phyloP scores from a whole-genome alignment of 2,329 filamentous ascomycete genomes.

The Alternaria panax region DNA sequence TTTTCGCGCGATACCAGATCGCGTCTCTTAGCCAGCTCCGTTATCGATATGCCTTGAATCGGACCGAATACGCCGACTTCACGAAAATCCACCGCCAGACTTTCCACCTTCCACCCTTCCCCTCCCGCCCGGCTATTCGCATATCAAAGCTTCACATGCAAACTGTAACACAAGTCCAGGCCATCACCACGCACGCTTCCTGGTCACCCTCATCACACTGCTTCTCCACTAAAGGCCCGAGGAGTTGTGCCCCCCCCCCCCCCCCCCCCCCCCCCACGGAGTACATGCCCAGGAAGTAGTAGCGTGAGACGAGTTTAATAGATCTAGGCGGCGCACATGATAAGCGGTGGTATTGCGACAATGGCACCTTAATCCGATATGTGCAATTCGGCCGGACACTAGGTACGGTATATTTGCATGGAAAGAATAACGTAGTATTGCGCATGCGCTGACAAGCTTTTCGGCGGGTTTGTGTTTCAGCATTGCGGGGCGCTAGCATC shows the following conservation, averaged over 20 bases:
- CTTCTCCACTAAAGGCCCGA: background rate
- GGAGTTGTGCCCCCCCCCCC: background rate
- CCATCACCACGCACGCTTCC: background rate
- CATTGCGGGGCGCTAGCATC: background rate
- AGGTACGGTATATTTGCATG: background rate
- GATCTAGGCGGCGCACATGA: background rate
- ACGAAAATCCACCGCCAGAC: background rate
- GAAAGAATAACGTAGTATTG: background rate
- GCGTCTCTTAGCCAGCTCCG: background rate
- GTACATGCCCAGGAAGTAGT: background rate
- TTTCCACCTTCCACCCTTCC: background rate
- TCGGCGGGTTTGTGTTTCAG: background rate
- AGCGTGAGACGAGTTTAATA: background rate
- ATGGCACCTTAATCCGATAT: background rate
- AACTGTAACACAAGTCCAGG: background rate
- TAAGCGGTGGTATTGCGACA: background rate
- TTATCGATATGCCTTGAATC: conserved; percentile 1
- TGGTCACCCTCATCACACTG: background rate
- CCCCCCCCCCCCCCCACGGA: too few species aligned
- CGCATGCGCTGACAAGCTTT: background rate
- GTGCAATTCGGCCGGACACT: background rate
- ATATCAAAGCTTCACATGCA: background rate
- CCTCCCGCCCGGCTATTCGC: background rate
- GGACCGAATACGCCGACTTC: background rate
- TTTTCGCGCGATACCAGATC: background rate